Base-by-base conservation (phyloP, 257 asterid genomes). In the Lycium barbarum region DNA sequence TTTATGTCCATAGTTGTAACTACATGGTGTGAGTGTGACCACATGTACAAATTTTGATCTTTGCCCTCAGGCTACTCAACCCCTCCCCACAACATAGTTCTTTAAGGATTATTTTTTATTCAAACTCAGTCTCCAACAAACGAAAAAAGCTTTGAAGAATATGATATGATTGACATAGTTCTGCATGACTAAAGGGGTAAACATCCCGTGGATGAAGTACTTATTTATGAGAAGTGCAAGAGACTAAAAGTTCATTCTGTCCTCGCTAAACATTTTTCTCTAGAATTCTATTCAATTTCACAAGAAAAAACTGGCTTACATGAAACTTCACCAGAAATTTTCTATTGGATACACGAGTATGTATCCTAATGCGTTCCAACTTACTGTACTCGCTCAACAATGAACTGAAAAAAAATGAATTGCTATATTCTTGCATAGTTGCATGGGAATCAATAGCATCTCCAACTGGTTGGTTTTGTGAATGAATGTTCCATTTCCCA, bases 241-340 rank as follows among this genome's bases (percentile, higher is more conserved):
- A 58, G 66, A 59, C 11, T 59, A 59, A 7, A n/a, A 9, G 10
- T 15, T 59, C 66, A 9, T 59, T 59, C 33, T 6, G 66, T 59
- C 26, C 4, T 59, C 0, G 65, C 65, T 18, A n/a, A 53, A 7
- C 66, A 33, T 33, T 78, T 26, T 53, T 8, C 49, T 78, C 49
- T 3, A 78, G 33, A 33, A 26, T 33, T 33, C 49, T 33, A 6
- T 54, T 53, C 22, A 53, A 26, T 53, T 78, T 78, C 82, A 78
- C 20, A 17, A 6, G 5, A 79, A 65, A 80, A n/a, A 47, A 40
- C 0, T 47, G 70, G 33, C 51, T 47, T 78, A 78, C 49, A 78
- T 53, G 5, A 54, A 78, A 54, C 82, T 78, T 70, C 49, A 53
- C 82, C 65, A 78, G 66, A 78, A 51, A 78, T 33, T 53, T 78